These are phyloP conservation scores for Cryptosporidium sp. DNA, from an alignment of 169 alveolate genomes.

Conservation along the genomic window DNA sequence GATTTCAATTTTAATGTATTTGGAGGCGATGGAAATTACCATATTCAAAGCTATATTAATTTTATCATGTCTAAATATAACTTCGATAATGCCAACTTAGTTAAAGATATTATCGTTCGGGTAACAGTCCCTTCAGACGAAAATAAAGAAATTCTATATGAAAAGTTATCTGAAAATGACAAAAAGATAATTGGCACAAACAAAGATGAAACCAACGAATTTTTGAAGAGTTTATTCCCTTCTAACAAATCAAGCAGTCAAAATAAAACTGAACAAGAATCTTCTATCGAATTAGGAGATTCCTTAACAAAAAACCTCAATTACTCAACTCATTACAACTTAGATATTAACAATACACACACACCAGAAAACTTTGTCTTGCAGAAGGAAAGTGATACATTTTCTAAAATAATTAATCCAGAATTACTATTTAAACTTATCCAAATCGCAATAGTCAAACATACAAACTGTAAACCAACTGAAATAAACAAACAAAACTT, in stretches of 20 bases:
- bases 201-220: not conserved
- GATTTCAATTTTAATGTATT: conserved; percentile 1
- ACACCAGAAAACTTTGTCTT: too few species aligned
- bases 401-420: conserved; percentile 5
- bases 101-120: not conserved
- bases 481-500: not conserved
- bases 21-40: conserved; percentile 38
- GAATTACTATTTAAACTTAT: conserved; percentile 1
- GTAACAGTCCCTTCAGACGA: not conserved
- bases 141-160: not conserved
- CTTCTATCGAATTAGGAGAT: not conserved
- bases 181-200: conserved; percentile 4
- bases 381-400: not conserved
- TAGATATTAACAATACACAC: not conserved
- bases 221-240: not conserved
- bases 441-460: not conserved
- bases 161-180: not conserved
- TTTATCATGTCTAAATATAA: conserved; percentile 2
- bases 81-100: not conserved
- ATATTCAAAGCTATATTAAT: not conserved
- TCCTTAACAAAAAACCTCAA: not conserved
- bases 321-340: not conserved
- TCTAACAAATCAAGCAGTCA: not conserved
- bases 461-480: conserved; percentile 17
- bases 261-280: not conserved